Conservation (phyloP, 768 basidiomycete genomes). For the Mycena belliarum region DNA sequence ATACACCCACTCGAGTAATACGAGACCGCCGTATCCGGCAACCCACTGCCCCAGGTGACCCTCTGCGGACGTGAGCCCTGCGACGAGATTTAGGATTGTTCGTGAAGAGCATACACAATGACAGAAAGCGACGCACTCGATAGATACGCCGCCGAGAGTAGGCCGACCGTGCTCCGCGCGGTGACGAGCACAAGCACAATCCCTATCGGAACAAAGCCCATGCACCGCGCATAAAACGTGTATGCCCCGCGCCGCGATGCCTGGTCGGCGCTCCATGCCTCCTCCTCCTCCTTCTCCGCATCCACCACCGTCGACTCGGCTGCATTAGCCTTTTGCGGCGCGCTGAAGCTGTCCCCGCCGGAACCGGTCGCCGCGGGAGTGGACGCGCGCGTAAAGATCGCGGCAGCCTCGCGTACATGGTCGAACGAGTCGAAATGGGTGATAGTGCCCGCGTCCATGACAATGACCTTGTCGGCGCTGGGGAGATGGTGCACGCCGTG, state of each 20-base stretch:
- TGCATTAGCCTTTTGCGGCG: background rate
- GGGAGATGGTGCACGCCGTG: constrained; percentile 17
- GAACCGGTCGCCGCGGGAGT: background rate
- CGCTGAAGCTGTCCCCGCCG: background rate
- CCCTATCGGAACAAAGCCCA: background rate
- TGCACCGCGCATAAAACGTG: background rate
- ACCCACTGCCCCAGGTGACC: constrained; percentile 17
- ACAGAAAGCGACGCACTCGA: background rate
- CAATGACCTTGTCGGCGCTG: constrained; percentile 14
- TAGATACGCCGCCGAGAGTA: constrained; percentile 5
- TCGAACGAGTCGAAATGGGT: constrained; percentile 15
- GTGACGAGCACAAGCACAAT: background rate
- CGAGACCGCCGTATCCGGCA: constrained; percentile 7
- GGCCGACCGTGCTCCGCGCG: background rate
- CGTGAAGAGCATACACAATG: background rate
- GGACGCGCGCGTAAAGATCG: background rate
- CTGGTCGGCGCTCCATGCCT: background rate
- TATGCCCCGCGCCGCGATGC: background rate
- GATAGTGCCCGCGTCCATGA: constrained; percentile 4
- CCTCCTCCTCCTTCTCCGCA: constrained; percentile 1
- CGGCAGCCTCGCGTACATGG: background rate
- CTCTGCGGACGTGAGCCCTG: constrained; percentile 8
- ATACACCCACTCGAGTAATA: constrained; percentile 1
- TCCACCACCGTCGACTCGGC: background rate
- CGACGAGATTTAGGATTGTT: too few species aligned